A percentile compares a stretch with the other conserved stretches of the same genome.
Conservation (phyloP, 306 rosid species). For the Vigna unguiculata region DNA sequence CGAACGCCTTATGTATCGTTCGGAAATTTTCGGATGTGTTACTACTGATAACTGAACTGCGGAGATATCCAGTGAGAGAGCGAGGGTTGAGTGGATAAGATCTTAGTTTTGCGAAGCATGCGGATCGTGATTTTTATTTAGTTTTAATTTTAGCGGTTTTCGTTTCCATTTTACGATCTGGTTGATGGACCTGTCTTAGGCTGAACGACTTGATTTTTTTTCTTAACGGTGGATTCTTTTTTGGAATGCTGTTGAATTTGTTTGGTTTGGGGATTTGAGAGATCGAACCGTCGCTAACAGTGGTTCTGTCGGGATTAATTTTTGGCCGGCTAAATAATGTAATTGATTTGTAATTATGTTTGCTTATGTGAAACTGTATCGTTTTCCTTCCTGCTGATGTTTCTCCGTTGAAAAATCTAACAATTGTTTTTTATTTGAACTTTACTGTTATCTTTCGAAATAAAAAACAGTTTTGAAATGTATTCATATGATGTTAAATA, state of each 20-base stretch:
- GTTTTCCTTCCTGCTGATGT: background rate
- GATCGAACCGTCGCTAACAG: conserved; percentile 1
- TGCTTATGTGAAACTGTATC: background rate
- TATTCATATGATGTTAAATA: background rate
- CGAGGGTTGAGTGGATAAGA: background rate
- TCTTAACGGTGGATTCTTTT: background rate
- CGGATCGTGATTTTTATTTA: background rate
- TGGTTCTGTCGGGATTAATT: background rate
- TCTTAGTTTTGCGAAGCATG: background rate
- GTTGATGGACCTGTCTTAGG: background rate
- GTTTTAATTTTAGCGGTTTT: background rate
- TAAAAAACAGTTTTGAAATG: background rate
- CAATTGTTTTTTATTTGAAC: background rate
- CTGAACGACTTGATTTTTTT: background rate
- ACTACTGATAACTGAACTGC: background rate
- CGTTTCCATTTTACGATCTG: background rate
- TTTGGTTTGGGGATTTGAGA: conserved; percentile 32
- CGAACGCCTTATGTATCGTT: background rate
- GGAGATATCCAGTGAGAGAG: background rate
- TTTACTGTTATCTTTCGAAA: background rate
- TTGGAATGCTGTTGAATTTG: background rate
- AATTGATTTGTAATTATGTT: background rate
- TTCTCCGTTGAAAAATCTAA: background rate
- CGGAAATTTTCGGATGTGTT: background rate
- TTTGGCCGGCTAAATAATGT: background rate